These are phyloP conservation scores for Parastagonospora avenae DNA, from an alignment of 2,329 filamentous ascomycete genomes.

Conservation along the genomic window DNA sequence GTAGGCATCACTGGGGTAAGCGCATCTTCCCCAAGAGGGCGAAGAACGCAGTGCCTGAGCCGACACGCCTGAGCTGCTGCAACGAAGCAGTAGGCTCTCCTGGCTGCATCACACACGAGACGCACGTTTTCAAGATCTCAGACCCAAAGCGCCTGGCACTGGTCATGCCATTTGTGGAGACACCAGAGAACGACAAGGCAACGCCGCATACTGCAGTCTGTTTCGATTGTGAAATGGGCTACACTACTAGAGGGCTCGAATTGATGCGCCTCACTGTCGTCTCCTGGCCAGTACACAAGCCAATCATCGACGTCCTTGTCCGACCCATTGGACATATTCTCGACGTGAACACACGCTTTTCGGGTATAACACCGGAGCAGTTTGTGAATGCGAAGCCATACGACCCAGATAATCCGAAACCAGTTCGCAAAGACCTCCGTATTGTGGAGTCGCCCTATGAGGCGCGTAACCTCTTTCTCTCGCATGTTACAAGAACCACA, in stretches of 20 bases:
- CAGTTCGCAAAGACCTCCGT: conserved; percentile 55
- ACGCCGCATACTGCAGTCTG: conserved; percentile 66
- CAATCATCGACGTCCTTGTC: conserved; percentile 83
- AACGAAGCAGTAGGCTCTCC: conserved; percentile 73
- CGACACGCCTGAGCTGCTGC: conserved; percentile 78
- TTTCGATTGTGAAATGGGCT: conserved; percentile 98
- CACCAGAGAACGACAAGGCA: conserved; percentile 66
- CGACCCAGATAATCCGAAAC: conserved; percentile 30
- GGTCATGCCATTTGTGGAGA: conserved; percentile 78
- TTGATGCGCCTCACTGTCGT: conserved; percentile 88
- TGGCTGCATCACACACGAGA: conserved; percentile 73
- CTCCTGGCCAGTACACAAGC: conserved; percentile 78
- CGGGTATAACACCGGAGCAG: conserved; percentile 81
- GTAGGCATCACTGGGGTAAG: conserved; percentile 81
- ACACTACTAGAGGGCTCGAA: conserved; percentile 86
- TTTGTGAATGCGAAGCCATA: conserved; percentile 65
- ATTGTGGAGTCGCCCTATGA: conserved; percentile 76
- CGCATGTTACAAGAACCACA: conserved; percentile 74
- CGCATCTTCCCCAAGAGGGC: conserved; percentile 58
- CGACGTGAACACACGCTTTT: conserved; percentile 91
- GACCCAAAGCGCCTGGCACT: conserved; percentile 77
- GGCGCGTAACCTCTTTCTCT: conserved; percentile 79
- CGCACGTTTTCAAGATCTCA: conserved; percentile 87
- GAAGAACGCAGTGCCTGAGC: conserved; percentile 57
- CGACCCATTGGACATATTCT: conserved; percentile 81